Conservation (phyloP, 108 stramenopile species). For the Skeletonema tropicum region DNA sequence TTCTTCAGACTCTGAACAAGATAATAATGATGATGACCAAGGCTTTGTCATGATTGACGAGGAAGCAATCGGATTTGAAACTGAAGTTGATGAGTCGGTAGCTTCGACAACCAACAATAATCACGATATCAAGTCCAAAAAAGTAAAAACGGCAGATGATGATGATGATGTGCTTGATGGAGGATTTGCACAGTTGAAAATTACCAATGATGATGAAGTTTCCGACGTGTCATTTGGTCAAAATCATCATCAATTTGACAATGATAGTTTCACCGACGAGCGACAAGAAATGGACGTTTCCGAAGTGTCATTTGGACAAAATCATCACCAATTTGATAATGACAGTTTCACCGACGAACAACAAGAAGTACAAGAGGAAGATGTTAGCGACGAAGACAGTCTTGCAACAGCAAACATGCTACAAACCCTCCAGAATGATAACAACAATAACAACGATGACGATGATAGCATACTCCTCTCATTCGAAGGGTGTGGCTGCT, state of each 20-base stretch:
- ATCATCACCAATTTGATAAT: constrained; percentile 8
- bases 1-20: background rate
- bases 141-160: background rate
- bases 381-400: background rate
- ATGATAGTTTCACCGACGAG: background rate
- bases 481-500: constrained; percentile 41
- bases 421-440: background rate
- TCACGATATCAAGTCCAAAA: background rate
- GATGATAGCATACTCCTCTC: constrained; percentile 30
- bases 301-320: background rate
- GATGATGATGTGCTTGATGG: background rate
- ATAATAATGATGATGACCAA: background rate
- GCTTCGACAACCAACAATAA: background rate
- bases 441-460: background rate
- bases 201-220: background rate
- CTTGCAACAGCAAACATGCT: background rate
- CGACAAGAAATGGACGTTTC: background rate
- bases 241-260: constrained; percentile 4
- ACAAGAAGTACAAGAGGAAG: constrained; percentile 3
- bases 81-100: background rate
- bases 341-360: background rate
- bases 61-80: background rate
- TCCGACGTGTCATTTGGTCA: constrained; percentile 3
- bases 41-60: constrained; percentile 1
- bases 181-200: constrained; percentile 7